These are phyloP conservation scores for Willaertia magna DNA, from an alignment of 208 protist genomes.

Conservation along the genomic window DNA sequence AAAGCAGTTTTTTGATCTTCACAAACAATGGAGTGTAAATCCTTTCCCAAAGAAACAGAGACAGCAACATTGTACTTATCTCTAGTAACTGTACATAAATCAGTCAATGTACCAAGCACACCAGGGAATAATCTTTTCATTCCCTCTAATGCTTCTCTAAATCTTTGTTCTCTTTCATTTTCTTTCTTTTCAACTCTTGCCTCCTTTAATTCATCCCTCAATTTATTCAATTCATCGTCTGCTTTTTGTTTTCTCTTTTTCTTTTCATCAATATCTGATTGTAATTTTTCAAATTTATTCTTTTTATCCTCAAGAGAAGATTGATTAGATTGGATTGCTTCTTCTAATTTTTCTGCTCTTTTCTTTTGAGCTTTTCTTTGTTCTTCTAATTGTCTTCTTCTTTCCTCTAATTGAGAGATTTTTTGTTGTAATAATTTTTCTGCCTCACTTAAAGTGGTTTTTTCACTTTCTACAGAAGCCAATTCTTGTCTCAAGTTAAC, in stretches of 20 bases:
- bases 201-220: background rate
- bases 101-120: conserved; percentile 66
- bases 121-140: conserved; percentile 67
- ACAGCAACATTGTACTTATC: conserved; percentile 76
- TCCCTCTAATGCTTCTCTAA: conserved; percentile 59
- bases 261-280: background rate
- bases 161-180: conserved; percentile 27
- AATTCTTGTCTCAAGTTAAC: conserved; percentile 39
- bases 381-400: background rate
- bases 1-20: conserved; percentile 74
- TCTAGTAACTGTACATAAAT: conserved; percentile 76
- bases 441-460: no score
- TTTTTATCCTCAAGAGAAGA: conserved; percentile 41
- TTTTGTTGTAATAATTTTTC: background rate
- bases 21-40: conserved; percentile 88
- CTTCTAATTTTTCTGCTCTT: conserved; percentile 27
- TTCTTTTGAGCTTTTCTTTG: background rate
- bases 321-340: conserved; percentile 45
- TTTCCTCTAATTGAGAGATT: background rate
- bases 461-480: background rate
- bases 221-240: background rate
- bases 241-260: background rate
- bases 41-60: conserved; percentile 84
- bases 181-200: conserved; percentile 28
- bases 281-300: background rate